Evolutionary conservation across 352 stramenopile genomes (phyloP), one percentile per base, ranked within the genome.

Genomic region (Phytophthora lateralis): DNA sequence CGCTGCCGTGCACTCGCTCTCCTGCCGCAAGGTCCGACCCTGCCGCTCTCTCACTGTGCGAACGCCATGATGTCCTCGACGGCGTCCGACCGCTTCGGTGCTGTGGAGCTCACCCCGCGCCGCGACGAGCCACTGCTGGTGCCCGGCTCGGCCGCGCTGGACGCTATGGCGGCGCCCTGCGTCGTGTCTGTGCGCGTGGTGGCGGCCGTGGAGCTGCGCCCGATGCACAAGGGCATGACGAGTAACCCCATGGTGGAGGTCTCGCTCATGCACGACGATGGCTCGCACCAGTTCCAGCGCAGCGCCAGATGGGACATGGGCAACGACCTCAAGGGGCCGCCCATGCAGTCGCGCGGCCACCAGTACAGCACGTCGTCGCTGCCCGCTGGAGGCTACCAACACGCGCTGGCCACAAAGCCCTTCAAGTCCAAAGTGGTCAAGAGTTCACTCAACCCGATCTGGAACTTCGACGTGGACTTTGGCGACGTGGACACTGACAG

Each of bases 381-480:
- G 42, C 46, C 68, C 14, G 51, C 41, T 34, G 51, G 60, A 14
- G 46, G 60, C n/a, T 26, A 71, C 26, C 43, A 63, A 14, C 56
- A 79, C 38, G 66, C 56, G 38, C 29, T 77, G 32, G 14, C 47
- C 27, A 74, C 73, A 26, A 88, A 88, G 39, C 69, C 72, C 8
- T 82, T 90, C 53, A 75, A 74, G 47, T 84, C 77, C 20, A 76
- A 68, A 32, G 58, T 90, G 37, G 72, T 90, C 48, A 86, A 85
- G 72, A 89, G 73, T 47, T 87, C 83, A 37, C 72, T 92, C 18
- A 90, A 92, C 60, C 83, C 83, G 32, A 88, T 90, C 48, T 92
- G 83, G 83, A 88, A 90, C 62, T 81, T 92, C 42, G 79, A 90
- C 56, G 79, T 90, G 41, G 83, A 92, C 63, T 92, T 92, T 68